phyloP scores from a whole-genome alignment of 2,329 filamentous ascomycete genomes.

The Thelonectria rubi region DNA sequence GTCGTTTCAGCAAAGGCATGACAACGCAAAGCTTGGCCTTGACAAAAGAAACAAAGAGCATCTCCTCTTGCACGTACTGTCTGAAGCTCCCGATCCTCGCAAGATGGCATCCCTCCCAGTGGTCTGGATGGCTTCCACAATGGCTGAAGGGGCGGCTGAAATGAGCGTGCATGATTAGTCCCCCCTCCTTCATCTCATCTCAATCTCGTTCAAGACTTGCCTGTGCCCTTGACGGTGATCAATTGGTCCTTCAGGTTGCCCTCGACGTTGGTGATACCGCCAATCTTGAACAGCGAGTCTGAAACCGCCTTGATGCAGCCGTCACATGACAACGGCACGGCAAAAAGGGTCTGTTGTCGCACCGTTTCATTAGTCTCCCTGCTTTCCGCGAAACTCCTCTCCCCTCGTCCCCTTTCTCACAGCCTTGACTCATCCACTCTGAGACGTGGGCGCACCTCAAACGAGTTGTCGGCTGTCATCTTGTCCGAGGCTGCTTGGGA shows the following conservation, averaged over 20 bases:
- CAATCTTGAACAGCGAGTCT: conserved; percentile 76
- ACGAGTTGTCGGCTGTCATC: conserved; percentile 57
- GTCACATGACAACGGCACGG: conserved; percentile 92
- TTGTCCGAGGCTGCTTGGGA: conserved; percentile 39
- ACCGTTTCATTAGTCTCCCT: conserved; percentile 49
- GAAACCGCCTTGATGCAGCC: conserved; percentile 88
- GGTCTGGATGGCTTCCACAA: conserved; percentile 86
- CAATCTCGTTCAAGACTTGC: conserved; percentile 52
- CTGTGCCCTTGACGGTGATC: conserved; percentile 84
- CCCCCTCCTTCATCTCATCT: conserved; percentile 8
- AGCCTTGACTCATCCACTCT: conserved; percentile 34
- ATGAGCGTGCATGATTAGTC: conserved; percentile 17
- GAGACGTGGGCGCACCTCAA: conserved; percentile 52
- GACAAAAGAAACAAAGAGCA: conserved; percentile 16
- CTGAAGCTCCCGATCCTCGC: conserved; percentile 83
- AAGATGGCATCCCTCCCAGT: conserved; percentile 95
- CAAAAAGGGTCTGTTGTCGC: conserved; percentile 81
- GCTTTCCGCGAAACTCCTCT: conserved; percentile 24
- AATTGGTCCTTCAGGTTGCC: conserved; percentile 85
- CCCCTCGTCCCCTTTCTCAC: conserved; percentile 37
- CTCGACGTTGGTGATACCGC: conserved; percentile 83
- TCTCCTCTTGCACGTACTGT: conserved; percentile 69
- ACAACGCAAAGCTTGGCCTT: not conserved
- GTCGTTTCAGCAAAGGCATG: not conserved
- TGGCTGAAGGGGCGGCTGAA: conserved; percentile 82